Base-by-base conservation (phyloP, 768 basidiomycete species). In the Lentinula boryana region DNA sequence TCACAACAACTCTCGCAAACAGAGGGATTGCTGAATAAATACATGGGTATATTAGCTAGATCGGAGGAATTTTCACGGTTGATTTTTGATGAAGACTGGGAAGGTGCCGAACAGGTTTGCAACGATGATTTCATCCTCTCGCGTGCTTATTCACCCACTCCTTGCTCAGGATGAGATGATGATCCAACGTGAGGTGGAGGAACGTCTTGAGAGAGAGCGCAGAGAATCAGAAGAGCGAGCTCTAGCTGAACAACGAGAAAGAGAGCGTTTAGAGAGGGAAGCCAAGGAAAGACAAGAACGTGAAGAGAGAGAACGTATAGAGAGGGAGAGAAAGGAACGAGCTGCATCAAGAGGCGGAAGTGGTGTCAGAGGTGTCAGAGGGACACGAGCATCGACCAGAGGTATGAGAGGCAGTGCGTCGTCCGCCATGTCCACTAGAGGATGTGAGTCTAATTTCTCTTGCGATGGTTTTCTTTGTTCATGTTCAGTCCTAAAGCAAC, bases 81-180 rank as follows among this genome's bases (percentile, higher is more conserved):
- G 60, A 83, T 93, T 16, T 85, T 91, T 62, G 90, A 93, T 68
- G 87, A 90, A 62, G 74, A 82, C 61, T 93, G 88, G 88, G 74
- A 81, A 58, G 91, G 91, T 2, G 88, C 85, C 41, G 87, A 88
- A 63, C 83, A 77, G 48, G 91, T 90, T 68, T 74, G 84, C 75
- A 21, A 56, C 5, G 31, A 36, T 31, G 21, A 38, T 40, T 44
- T n/a, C 13, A 5, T 32, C 16, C 35, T 23, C 32, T 16, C 43
- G 43, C 16, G 27, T 35, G n/a, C 31, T 27, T 2, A 27, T 23
- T 41, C 38, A 12, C 31, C 10, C 13, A 21, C 18, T 56, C 56
- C 51, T 41, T n/a, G 4, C 13, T 6, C 56, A 91, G 89, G 89
- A 92, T 54, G 85, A 87, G 62, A 79, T 77, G 41, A 62, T 68